phyloP scores from a whole-genome alignment of 495 filamentous ascomycete species.

The Parathielavia appendiculata region DNA sequence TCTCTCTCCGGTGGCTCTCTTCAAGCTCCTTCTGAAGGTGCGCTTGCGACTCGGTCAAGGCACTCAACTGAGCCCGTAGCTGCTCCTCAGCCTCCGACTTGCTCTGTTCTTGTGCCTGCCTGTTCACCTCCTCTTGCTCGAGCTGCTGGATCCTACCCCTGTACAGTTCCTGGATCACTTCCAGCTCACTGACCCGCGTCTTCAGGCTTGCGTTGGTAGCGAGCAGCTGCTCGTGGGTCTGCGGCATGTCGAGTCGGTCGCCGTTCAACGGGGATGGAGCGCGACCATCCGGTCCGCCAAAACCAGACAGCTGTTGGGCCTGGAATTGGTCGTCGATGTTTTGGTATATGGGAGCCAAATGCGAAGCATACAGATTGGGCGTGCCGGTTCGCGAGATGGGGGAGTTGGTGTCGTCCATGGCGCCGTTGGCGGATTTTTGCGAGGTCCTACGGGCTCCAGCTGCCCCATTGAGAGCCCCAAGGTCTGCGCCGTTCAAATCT shows the following conservation, averaged over 20 bases:
- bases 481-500: conserved; percentile 57
- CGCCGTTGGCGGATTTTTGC: conserved; percentile 65
- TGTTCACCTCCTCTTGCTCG: conserved; percentile 63
- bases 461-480: conserved; percentile 31
- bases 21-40: conserved; percentile 60
- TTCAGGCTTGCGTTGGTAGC: conserved; percentile 75
- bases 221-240: conserved; percentile 72
- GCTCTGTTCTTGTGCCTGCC: conserved; percentile 56
- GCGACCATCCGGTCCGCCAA: conserved; percentile 53
- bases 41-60: conserved; percentile 36
- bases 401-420: conserved; percentile 74
- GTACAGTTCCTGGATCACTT: conserved; percentile 94
- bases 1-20: conserved; percentile 69
- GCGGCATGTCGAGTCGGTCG: conserved; percentile 69
- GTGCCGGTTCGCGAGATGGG: conserved; percentile 84
- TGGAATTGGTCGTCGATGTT: conserved; percentile 61
- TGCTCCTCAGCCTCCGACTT: conserved; percentile 35
- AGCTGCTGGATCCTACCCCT: conserved; percentile 81
- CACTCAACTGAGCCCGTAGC: conserved; percentile 40
- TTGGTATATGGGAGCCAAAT: conserved; percentile 63
- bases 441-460: conserved; percentile 55
- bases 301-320: conserved; percentile 37
- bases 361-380: conserved; percentile 59
- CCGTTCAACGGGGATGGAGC: conserved; percentile 63
- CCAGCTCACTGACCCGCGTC: conserved; percentile 87